Base-by-base conservation (phyloP, 768 basidiomycete species). In the Lactarius akahatsu region DNA sequence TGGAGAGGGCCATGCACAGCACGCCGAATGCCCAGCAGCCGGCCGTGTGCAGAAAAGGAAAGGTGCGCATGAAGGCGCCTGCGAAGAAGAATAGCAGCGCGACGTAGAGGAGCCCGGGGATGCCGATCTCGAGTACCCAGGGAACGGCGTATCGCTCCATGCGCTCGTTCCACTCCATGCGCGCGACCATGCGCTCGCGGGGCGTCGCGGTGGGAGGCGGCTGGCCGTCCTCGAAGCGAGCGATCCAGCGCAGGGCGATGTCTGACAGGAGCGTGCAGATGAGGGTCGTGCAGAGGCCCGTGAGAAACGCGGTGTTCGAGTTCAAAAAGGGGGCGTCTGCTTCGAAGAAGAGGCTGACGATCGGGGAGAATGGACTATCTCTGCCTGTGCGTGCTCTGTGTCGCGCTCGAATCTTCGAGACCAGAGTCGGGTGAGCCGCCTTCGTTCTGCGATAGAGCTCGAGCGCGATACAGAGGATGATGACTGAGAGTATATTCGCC, bases 331-430 rank as follows among this genome's bases (percentile, higher is more conserved):
- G 64, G 1, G 64, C 64, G 7, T 47, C 54, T 0, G 23, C 23
- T 54, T 65, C 64, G 34, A 65, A 65, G 41, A 65, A 61, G 30
- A 65, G 64, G 64, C 64, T 61, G 64, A 65, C 18, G 54, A 65
- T 65, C 1, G 64, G 64, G 32, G 64, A 65, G 26, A 65, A 65
- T 0, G 64, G 54, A 6, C 32, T 57, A 6, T 57, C 20, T 38
- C 10, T 65, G 13, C 64, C 64, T 16, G n/a, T 28, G 32, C 64
- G 64, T 34, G 26, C 20, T 50, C 56, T 30, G 43, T 65, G 64
- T 57, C 59, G 55, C 30, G 64, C 59, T n/a, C 65, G 65, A 10
- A 65, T 61, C 43, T 50, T 65, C 13, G 55, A 11, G 20, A 65
- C 28, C 6, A 65, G 38, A 18, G 30, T 54, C 4, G 65, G 65